A percentile compares a stretch with the other conserved stretches of the same genome.
Conservation (phyloP, 352 stramenopile genomes). For the Pythium aphanidermatum region DNA sequence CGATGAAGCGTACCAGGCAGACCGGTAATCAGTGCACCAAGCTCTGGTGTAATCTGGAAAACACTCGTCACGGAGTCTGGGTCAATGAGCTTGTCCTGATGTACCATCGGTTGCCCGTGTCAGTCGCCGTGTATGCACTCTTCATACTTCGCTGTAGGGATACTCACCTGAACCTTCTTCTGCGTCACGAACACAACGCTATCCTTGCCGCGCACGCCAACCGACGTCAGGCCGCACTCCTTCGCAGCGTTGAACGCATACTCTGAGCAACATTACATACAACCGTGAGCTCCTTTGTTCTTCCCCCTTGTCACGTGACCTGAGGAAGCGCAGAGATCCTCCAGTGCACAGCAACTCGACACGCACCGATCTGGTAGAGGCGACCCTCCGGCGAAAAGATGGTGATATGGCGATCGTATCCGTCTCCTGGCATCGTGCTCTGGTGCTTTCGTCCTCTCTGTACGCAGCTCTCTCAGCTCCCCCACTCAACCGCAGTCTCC, state of each 20-base stretch:
- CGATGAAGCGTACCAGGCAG: conserved; percentile 70
- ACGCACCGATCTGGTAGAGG: conserved; percentile 96
- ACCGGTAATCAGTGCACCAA: conserved; percentile 95
- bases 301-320: too few relatives aligned
- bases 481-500: background rate
- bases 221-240: conserved; percentile 91
- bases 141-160: too few relatives aligned
- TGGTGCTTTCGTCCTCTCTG: background rate
- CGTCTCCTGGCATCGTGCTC: conserved; percentile 71
- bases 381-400: conserved; percentile 99
- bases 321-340: background rate
- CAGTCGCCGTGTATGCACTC: too few relatives aligned
- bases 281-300: conserved; percentile 3
- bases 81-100: conserved; percentile 93
- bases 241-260: conserved; percentile 98
- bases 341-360: background rate
- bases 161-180: conserved; percentile 95
- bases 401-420: conserved; percentile 93
- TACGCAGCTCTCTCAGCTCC: background rate
- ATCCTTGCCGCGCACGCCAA: conserved; percentile 94
- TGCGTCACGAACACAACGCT: conserved; percentile 96
- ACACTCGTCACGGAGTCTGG: conserved; percentile 94
- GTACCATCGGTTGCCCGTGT: background rate
- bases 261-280: conserved; percentile 51
- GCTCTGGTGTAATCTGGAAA: conserved; percentile 94